A percentile compares a stretch with the other conserved stretches of the same genome.
These are phyloP conservation scores for Epithemia pelagica DNA, from an alignment of 108 stramenopile genomes.

Conservation along the genomic window DNA sequence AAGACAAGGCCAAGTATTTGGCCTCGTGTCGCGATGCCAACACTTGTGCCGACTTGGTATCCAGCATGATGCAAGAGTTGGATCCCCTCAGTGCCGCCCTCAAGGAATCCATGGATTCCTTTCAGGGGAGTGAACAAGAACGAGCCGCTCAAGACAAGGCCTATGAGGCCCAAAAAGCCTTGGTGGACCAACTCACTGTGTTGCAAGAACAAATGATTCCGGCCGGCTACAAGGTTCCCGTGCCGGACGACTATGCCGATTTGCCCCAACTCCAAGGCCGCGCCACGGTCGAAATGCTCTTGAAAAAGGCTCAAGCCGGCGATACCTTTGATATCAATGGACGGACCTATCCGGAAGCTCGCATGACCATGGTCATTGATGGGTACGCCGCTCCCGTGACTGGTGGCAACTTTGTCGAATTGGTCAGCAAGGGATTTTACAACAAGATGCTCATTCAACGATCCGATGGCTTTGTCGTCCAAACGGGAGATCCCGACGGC, in stretches of 20 bases:
- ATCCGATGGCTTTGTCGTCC: constrained; percentile 96
- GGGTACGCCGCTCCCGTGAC: constrained; percentile 93
- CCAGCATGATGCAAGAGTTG: constrained; percentile 39
- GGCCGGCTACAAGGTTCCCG: constrained; percentile 57
- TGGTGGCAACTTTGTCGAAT: constrained; percentile 89
- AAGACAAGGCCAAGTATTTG: constrained; percentile 59
- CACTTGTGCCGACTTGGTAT: constrained; percentile 37
- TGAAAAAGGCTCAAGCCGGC: constrained; percentile 69
- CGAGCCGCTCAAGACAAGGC: constrained; percentile 76
- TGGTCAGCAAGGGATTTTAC: constrained; percentile 95
- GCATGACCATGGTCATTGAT: constrained; percentile 90
- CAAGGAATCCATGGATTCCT: constrained; percentile 45
- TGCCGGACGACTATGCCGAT: constrained; percentile 77
- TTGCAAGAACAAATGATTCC: constrained; percentile 94
- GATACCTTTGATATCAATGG: constrained; percentile 84
- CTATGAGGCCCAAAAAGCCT: constrained; percentile 58
- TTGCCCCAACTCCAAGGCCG: constrained; percentile 82
- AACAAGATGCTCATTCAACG: constrained; percentile 91
- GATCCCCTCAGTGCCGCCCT: constrained; percentile 50
- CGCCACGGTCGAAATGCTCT: constrained; percentile 86
- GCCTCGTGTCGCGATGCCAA: constrained; percentile 53
- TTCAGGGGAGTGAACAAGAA: constrained; percentile 81
- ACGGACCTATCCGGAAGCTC: constrained; percentile 66
- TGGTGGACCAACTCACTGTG: constrained; percentile 49
- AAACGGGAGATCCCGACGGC: constrained; percentile 92